Conservation (phyloP, 1,139 yeast species). For the Taiozyma sp. region DNA sequence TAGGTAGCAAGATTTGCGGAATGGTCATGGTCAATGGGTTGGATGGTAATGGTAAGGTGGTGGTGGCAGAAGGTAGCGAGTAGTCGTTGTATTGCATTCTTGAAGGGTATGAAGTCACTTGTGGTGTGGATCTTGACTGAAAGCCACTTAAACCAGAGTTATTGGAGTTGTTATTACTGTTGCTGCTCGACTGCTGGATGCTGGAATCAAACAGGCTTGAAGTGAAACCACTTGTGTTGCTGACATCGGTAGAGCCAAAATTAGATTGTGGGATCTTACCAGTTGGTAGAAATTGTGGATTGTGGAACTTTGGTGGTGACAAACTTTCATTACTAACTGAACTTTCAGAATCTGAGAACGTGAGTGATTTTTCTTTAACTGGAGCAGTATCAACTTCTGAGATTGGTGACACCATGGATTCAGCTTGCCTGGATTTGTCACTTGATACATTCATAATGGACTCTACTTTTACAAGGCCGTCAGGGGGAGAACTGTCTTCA, state of each 20-base stretch:
- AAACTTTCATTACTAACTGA: constrained; percentile 20
- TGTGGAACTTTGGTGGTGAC: constrained; percentile 22
- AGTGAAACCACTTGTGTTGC: background rate
- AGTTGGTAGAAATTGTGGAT: constrained; percentile 20
- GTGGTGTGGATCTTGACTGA: constrained; percentile 18
- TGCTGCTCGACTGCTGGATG: constrained; percentile 4
- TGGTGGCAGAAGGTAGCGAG: constrained; percentile 11
- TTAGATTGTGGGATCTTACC: constrained; percentile 8
- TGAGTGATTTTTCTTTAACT: constrained; percentile 14
- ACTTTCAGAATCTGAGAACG: constrained; percentile 22
- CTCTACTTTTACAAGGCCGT: background rate
- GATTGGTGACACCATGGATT: background rate
- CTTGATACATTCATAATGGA: background rate
- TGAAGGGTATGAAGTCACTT: constrained; percentile 9
- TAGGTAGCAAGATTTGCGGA: constrained; percentile 20
- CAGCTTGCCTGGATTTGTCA: background rate
- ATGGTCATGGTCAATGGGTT: constrained; percentile 14
- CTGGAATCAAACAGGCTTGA: constrained; percentile 4
- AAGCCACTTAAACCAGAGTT: constrained; percentile 17
- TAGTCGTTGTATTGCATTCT: constrained; percentile 14
- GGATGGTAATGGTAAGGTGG: constrained; percentile 7
- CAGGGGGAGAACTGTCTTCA: background rate
- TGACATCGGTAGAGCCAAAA: background rate
- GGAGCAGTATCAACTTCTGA: background rate
- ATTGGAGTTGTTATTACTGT: constrained; percentile 7